These are phyloP conservation scores for Mortierella sp. DNA, from an alignment of 371 early-diverging fungal genomes.

Conservation along the genomic window DNA sequence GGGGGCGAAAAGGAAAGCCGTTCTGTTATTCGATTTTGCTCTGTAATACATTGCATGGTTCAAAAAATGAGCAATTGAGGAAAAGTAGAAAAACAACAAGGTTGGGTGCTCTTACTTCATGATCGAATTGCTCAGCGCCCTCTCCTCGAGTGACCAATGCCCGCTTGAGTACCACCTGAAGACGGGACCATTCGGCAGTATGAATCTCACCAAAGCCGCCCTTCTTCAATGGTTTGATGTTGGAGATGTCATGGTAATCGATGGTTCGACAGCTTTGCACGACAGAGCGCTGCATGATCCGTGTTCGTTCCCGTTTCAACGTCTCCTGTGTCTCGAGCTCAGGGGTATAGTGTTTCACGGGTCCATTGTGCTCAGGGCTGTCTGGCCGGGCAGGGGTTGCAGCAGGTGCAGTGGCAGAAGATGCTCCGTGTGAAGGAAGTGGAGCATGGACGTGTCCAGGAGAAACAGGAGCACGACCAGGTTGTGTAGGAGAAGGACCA, in stretches of 20 bases:
- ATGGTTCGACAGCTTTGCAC: conserved; percentile 36
- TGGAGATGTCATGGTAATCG: conserved; percentile 29
- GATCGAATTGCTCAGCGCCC: conserved; percentile 47
- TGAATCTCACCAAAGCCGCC: conserved; percentile 54
- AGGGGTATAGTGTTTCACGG: conserved; percentile 19
- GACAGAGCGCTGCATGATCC: conserved; percentile 30
- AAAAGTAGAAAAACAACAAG: neutral
- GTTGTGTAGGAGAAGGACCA: too few species aligned
- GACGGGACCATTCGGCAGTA: conserved; percentile 48
- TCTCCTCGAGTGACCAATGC: conserved; percentile 29
- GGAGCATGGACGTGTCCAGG: too few species aligned
- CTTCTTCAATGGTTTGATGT: conserved; percentile 40
- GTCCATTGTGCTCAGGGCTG: conserved; percentile 3
- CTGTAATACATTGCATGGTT: neutral
- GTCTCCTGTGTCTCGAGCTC: conserved; percentile 50
- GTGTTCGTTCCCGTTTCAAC: conserved; percentile 44
- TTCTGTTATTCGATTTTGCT: neutral
- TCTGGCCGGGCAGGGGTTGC: neutral
- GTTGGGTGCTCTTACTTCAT: conserved; percentile 30
- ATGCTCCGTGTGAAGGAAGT: too few species aligned
- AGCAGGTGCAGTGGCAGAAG: neutral
- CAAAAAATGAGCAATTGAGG: neutral
- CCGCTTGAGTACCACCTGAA: conserved; percentile 43
- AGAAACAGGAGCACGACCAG: too few species aligned
- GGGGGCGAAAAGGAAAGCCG: neutral